Evolutionary conservation across 2,329 filamentous ascomycete genomes (phyloP), one percentile per base, ranked within the genome.

Genomic region (Trichophyton equinum): DNA sequence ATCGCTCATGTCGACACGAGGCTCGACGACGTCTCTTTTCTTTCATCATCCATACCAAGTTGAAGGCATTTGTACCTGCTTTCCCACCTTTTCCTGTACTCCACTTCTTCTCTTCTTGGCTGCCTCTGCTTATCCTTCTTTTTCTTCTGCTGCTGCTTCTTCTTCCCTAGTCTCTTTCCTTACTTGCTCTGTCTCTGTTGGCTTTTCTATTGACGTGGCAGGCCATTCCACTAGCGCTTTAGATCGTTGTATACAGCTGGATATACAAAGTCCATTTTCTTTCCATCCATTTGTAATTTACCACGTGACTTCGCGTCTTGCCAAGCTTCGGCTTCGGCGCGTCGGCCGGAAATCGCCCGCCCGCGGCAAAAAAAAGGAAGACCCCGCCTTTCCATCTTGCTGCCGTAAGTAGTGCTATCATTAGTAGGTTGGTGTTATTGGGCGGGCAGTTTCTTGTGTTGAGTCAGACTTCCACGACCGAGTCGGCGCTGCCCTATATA

Each of bases 191-290:
- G 33, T 38, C 27, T 53, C 22, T 53, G 49, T 33, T 5, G 49
- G 25, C 27, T 53, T 30, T 7, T 27, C 49, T 15, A n/a, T n/a
- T 33, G 22, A 33, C 27, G 15, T 33, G 22, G 27, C 49, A 53
- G 49, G 22, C 27, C 13, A 11, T 33, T 15, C 49, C 49, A 53
- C 49, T 53, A 30, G 49, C 49, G 9, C 49, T 33, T 22, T 53
- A 53, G 25, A 53, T 25, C 49, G 22, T 44, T 53, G 49, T 53
- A 53, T 53, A 25, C 49, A 53, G 22, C 49, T 53, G 49, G 49
- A 53, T 33, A 53, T 53, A 33, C 49, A 30, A 47, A 47, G 18
- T 47, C 15, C 22, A 2, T 53, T 22, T 53, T 33, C 25, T 15
- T 30, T 30, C 2, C 22, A 22, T 22, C 3, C 3, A 2, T 3